A percentile compares a stretch with the other conserved stretches of the same genome.
Conservation (phyloP, 371 early-diverging fungal species). For the Saksenaea vasiformis region DNA sequence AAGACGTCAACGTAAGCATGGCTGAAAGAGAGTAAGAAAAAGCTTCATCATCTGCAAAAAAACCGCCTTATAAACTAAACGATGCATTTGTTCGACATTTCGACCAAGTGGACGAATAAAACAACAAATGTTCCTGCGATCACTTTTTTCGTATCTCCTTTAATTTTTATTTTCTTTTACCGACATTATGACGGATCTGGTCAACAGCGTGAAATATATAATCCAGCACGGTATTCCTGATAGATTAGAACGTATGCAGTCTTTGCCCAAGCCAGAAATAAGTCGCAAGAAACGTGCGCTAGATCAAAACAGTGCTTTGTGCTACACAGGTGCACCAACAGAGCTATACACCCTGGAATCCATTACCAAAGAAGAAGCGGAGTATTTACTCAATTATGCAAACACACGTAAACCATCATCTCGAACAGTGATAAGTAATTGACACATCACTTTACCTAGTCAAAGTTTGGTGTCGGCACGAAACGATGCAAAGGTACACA, state of each 20-base stretch:
- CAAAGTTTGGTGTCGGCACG: neutral
- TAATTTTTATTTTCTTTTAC: neutral
- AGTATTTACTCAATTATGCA: neutral
- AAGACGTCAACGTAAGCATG: slow-evolving; percentile 7
- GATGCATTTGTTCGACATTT: neutral
- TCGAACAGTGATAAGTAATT: neutral
- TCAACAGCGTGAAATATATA: neutral
- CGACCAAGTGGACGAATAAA: neutral
- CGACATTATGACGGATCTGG: neutral
- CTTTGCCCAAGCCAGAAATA: neutral
- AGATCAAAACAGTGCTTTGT: neutral
- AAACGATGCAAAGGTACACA: neutral
- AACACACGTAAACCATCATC: neutral
- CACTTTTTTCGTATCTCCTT: neutral
- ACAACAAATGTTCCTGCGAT: neutral
- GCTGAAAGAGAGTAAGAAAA: neutral
- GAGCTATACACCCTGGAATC: neutral
- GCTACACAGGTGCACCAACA: neutral
- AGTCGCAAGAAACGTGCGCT: neutral
- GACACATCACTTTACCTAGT: neutral
- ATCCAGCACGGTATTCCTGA: neutral
- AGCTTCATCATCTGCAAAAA: neutral
- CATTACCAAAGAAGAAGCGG: neutral
- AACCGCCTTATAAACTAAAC: neutral
- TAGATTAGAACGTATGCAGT: neutral